A percentile compares a stretch with the other conserved stretches of the same genome.
Evolutionary conservation across 305 asterid genomes (phyloP).

Genomic region (Euphrasia arctica): DNA sequence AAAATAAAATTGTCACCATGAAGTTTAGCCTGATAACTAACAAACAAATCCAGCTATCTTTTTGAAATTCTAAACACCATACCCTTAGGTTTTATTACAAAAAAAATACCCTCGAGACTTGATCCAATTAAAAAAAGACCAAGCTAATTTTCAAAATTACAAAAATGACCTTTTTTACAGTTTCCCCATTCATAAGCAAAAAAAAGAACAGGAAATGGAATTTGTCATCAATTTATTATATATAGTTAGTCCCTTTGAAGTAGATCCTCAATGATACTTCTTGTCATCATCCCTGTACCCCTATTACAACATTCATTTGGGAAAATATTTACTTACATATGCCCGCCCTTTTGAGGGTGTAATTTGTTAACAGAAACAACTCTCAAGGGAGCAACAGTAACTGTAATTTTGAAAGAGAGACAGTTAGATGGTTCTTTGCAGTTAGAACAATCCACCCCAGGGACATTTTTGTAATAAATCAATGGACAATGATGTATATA

Average conservation of each 20-base stretch:
- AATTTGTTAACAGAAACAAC: no score
- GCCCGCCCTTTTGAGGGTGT: no score
- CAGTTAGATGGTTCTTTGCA: background rate
- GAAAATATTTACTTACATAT: no score
- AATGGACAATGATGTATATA: background rate
- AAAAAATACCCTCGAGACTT: background rate
- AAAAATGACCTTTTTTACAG: no score
- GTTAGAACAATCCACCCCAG: background rate
- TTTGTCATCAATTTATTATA: no score
- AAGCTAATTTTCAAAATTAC: background rate
- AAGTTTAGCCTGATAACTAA: background rate
- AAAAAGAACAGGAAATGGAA: no score
- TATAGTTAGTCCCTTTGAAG: no score
- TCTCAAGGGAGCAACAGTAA: no score
- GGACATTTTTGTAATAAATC: background rate
- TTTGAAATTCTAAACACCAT: background rate
- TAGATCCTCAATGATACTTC: no score
- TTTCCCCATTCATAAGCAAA: background rate
- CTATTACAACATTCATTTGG: no score
- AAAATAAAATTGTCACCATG: background rate
- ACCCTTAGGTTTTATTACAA: background rate
- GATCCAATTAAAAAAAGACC: background rate
- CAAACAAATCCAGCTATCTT: background rate
- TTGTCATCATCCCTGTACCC: no score
- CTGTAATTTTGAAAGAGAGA: background rate